A percentile compares a stretch with the other conserved stretches of the same genome.
These are phyloP conservation scores for Nakazawaea holstii DNA, from an alignment of 805 yeast species.

Conservation along the genomic window DNA sequence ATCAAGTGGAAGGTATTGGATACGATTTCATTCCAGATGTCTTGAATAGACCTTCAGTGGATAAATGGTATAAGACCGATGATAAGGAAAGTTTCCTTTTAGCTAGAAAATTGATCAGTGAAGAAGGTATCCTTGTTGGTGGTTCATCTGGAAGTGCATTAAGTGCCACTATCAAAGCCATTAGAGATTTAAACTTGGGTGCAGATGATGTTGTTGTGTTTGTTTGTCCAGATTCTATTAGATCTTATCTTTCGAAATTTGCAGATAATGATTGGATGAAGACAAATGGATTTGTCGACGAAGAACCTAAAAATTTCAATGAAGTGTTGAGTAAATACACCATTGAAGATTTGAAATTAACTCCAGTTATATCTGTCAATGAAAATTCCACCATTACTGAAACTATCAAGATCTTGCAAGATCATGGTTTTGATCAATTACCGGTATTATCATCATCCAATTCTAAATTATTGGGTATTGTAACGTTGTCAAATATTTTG, in stretches of 20 bases:
- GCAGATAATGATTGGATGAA: conserved; percentile 91
- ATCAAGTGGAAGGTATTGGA: conserved; percentile 88
- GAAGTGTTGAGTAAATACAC: conserved; percentile 38
- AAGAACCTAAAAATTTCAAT: conserved; percentile 6
- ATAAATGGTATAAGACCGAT: conserved; percentile 81
- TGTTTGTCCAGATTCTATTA: conserved; percentile 79
- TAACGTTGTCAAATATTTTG: conserved; percentile 69
- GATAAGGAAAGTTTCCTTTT: conserved; percentile 74
- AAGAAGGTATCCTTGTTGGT: conserved; percentile 84
- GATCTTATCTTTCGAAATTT: conserved; percentile 82
- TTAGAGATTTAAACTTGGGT: conserved; percentile 50
- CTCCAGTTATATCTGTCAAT: conserved; percentile 74
- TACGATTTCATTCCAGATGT: conserved; percentile 86
- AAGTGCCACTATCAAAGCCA: conserved; percentile 69
- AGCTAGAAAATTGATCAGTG: conserved; percentile 76
- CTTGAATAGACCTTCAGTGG: conserved; percentile 58
- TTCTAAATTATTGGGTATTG: conserved; percentile 67
- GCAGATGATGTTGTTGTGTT: conserved; percentile 75
- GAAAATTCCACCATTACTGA: conserved; percentile 52
- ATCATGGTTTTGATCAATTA: conserved; percentile 78
- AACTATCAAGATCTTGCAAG: conserved; percentile 65
- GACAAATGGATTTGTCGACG: conserved; percentile 65
- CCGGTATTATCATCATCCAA: conserved; percentile 57
- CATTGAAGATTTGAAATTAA: conserved; percentile 64
- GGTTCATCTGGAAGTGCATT: conserved; percentile 88